Base-by-base conservation (phyloP, 345 rosid species). In the Brassica carinata region DNA sequence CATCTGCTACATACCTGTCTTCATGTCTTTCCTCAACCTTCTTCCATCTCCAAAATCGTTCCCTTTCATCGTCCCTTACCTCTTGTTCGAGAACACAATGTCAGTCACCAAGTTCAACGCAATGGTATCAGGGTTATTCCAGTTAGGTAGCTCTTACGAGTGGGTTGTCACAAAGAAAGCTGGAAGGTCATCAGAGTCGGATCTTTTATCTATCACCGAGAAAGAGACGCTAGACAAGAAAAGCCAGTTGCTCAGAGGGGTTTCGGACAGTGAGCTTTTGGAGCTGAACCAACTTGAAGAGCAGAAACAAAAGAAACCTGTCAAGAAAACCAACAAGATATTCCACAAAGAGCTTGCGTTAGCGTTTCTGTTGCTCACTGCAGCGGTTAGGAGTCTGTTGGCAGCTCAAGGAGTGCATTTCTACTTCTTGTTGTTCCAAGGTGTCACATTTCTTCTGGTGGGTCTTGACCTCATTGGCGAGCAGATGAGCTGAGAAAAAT, bases 121-220 rank as follows among this genome's bases (percentile, higher is more conserved):
- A 3, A 92, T 92, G 97, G 86, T 92, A 45, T 92, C 97, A 2
- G 97, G 97, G 36, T 77, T 92, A 36, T 92, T 89, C 85, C 90
- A 92, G 81, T 43, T 92, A 81, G 97, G 97, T 57, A 90, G 95
- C 88, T 92, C 97, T 29, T 90, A 92, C n/a, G 97, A 92, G 77
- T 92, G 97, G 97, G 84, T 92, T 78, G 95, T 92, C 83, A 92
- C 97, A 75, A 92, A 92, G 83, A 92, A 92, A 67, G 94, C 97
- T 15, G 97, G 97, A 57, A 88, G 97, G 83, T 90, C 94, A 77
- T 89, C 97, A 62, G 97, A 92, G 83, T 89, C 92, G 0, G 93
- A 92, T 86, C 86, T 92, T 6, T 76, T 92, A 45, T 86, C 89
- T 26, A 89, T 88, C n/a, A 88, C 89, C 6, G 93, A 92, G 82